Evolutionary conservation across 352 stramenopile genomes (phyloP).

Genomic region (Phytopythium chamaehyphon): DNA sequence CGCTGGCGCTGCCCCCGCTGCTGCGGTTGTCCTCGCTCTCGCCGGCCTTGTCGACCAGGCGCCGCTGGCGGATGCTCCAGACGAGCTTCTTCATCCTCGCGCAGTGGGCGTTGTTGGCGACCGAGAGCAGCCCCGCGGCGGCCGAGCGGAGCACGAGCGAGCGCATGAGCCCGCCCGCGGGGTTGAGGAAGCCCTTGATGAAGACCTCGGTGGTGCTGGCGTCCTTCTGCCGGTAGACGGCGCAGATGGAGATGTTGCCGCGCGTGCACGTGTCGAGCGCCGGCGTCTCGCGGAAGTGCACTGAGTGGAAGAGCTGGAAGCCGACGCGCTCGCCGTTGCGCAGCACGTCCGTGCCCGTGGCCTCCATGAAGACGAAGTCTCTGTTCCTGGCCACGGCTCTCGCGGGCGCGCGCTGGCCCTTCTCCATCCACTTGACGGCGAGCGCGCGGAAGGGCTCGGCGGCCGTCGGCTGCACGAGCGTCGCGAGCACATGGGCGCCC

Average conservation of each 20-base stretch:
- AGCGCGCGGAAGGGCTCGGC: conserved; percentile 32
- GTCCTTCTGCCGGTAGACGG: conserved; percentile 39
- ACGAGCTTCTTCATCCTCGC: conserved; percentile 61
- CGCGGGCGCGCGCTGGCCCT: conserved; percentile 17
- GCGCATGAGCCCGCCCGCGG: conserved; percentile 27
- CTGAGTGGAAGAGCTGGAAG: conserved; percentile 50
- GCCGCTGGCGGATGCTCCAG: conserved; percentile 35
- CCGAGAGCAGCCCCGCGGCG: conserved; percentile 25
- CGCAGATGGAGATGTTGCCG: conserved; percentile 44
- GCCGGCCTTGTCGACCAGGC: conserved; percentile 1
- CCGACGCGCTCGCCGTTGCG: conserved; percentile 44
- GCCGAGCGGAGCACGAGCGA: conserved; percentile 28
- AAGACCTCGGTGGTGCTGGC: conserved; percentile 44
- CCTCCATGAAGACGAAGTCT: conserved; percentile 51
- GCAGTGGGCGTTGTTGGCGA: conserved; percentile 33
- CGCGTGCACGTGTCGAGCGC: conserved; percentile 27
- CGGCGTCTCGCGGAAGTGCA: conserved; percentile 38
- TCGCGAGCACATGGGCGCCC: conserved; percentile 32
- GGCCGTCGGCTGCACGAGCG: conserved; percentile 25
- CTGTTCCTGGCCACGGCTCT: conserved; percentile 39
- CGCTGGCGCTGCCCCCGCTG: too few species aligned
- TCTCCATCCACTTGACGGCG: conserved; percentile 47
- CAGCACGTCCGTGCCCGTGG: conserved; percentile 33
- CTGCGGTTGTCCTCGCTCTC: not conserved
- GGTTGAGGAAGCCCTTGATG: conserved; percentile 31